Evolutionary conservation across 2,329 filamentous ascomycete genomes (phyloP), one percentile per base, ranked within the genome.

Genomic region (Purpureocillium lavendulum): DNA sequence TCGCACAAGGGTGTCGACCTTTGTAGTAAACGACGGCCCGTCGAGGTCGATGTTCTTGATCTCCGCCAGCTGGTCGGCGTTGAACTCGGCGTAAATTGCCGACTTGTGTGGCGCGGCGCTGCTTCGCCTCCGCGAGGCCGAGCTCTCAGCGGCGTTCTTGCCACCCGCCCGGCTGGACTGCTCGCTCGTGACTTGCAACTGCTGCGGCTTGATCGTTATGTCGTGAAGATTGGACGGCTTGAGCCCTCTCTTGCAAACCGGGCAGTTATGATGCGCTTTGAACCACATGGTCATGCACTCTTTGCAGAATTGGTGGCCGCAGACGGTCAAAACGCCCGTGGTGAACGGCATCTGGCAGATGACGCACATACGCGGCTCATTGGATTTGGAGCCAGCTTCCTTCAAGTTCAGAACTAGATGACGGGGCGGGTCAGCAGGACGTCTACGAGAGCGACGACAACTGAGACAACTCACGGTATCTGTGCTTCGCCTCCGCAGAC

Each of bases 261-360:
- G 90, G 50, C 90, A 97, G 38, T 77, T 90, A 14, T 70, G 75
- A 49, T 88, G 80, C 26, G 76, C 69, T 41, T 67, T 70, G 66
- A 83, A 87, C 92, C 92, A 97, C 11, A 79, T 50, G 30, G 71
- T 70, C 49, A 97, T 82, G 59, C 92, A 97, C 21, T 87, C 84
- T 52, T 87, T 88, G 66, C 90, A 96, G 56, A 88, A 97, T 47
- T 87, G 79, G 55, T 98, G 92, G 0, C 90, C 90, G 56, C 92
- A 97, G 1, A 87, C 75, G 0, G 90, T 96, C 45, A 90, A 68
- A 38, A 84, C 77, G 39, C 90, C 90, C n/a, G 79, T 67, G 42
- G 83, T 80, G 51, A 96, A 94, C 0, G 69, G 56, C 10, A 75
- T 73, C 53, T 85, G 82, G 56, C 92, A 98, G 49, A 98, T 96